Evolutionary conservation across 2,329 filamentous ascomycete species (phyloP).

Genomic region (Fusarium falciforme): DNA sequence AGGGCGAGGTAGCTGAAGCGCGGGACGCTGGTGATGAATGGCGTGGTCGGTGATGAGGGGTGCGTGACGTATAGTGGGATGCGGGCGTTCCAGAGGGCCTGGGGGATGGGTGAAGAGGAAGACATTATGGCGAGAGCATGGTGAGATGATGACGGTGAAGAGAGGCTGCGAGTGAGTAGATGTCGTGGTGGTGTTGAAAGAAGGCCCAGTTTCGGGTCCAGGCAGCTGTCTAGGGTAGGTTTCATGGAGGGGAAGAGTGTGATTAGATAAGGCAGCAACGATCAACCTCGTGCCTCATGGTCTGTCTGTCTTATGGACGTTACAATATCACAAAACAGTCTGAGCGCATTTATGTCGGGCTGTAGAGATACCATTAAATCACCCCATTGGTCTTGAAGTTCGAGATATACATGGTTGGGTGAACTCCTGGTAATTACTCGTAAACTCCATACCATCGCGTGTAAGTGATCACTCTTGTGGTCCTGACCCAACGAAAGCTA

Average conservation of each 20-base stretch:
- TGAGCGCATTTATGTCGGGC: neutral
- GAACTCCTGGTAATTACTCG: neutral
- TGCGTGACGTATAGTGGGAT: constrained; percentile 68
- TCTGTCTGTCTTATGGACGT: neutral
- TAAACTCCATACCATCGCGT: neutral
- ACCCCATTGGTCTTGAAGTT: neutral
- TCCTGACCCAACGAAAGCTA: neutral
- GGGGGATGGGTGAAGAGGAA: constrained; percentile 49
- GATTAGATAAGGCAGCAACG: constrained; percentile 6
- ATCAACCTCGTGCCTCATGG: neutral
- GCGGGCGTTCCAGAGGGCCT: constrained; percentile 65
- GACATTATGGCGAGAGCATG: constrained; percentile 43
- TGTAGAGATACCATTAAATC: neutral
- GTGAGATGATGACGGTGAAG: constrained; percentile 6
- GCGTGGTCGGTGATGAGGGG: constrained; percentile 56
- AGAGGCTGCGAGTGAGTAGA: neutral
- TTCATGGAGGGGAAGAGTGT: neutral
- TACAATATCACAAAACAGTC: neutral
- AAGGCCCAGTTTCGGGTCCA: neutral
- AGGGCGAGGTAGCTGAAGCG: constrained; percentile 71
- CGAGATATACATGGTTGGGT: neutral
- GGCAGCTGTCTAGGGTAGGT: constrained; percentile 10
- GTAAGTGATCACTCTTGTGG: neutral
- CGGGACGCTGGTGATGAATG: constrained; percentile 65
- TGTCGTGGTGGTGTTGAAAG: neutral